phyloP scores from a whole-genome alignment of 2,329 filamentous ascomycete species.

The Monilinia fructigena region DNA sequence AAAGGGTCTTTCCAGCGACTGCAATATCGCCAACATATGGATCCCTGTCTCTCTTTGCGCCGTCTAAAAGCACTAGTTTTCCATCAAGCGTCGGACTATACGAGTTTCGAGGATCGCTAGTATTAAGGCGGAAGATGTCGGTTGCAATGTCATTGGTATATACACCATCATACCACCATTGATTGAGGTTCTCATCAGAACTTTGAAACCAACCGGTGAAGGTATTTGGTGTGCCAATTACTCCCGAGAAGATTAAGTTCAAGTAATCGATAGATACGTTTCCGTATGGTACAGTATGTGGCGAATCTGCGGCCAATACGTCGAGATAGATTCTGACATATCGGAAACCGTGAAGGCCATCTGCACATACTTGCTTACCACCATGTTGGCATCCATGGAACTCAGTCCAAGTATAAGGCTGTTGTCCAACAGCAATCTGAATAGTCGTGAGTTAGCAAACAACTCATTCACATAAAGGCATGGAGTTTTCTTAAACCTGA shows the following conservation, averaged over 20 bases:
- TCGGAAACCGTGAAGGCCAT: slow-evolving; percentile 54
- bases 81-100: slow-evolving; percentile 46
- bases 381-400: slow-evolving; percentile 46
- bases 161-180: slow-evolving; percentile 54
- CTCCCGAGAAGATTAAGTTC: slow-evolving; percentile 47
- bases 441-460: slow-evolving; percentile 22
- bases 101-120: slow-evolving; percentile 50
- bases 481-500: slow-evolving; percentile 41
- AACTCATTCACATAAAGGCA: neutral
- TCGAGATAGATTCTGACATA: slow-evolving; percentile 51
- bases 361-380: slow-evolving; percentile 48
- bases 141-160: slow-evolving; percentile 53
- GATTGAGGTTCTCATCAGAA: slow-evolving; percentile 49
- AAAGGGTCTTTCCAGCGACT: slow-evolving; percentile 49
- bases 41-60: slow-evolving; percentile 53
- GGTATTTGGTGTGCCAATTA: slow-evolving; percentile 48
- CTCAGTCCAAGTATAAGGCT: slow-evolving; percentile 48
- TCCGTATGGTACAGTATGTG: slow-evolving; percentile 47
- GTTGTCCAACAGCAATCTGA: slow-evolving; percentile 47
- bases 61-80: slow-evolving; percentile 50
- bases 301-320: slow-evolving; percentile 46
- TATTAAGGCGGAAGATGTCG: slow-evolving; percentile 47
- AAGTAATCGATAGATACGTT: slow-evolving; percentile 47
- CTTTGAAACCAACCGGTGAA: slow-evolving; percentile 54
- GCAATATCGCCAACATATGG: slow-evolving; percentile 54